These are phyloP conservation scores for Colletotrichum karsti DNA, from an alignment of 2,329 filamentous ascomycete genomes.

Conservation along the genomic window DNA sequence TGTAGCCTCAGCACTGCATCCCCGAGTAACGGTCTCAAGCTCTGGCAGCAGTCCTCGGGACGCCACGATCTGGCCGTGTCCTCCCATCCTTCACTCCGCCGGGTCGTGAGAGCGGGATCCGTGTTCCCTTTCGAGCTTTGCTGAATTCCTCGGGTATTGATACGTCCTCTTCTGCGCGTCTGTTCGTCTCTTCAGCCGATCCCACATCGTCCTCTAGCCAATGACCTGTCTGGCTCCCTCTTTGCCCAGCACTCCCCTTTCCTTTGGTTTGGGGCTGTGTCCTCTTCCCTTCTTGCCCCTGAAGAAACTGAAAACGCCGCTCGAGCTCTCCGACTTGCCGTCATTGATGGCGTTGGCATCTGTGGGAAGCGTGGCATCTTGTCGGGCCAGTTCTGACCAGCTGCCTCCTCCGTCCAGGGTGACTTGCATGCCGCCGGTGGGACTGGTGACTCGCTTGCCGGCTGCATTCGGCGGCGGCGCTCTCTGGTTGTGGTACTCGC, in stretches of 20 bases:
- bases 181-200: constrained; percentile 15
- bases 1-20: background rate
- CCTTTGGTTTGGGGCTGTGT: constrained; percentile 92
- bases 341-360: constrained; percentile 67
- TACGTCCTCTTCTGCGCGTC: constrained; percentile 8
- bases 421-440: constrained; percentile 87
- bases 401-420: constrained; percentile 88
- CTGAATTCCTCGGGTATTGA: constrained; percentile 21
- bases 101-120: background rate
- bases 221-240: constrained; percentile 89
- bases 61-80: constrained; percentile 7
- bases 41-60: background rate
- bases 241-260: constrained; percentile 92
- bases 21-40: background rate
- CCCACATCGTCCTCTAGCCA: constrained; percentile 51
- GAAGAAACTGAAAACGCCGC: constrained; percentile 90
- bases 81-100: background rate
- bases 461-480: constrained; percentile 55
- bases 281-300: constrained; percentile 89
- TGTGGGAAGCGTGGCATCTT: constrained; percentile 77
- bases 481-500: constrained; percentile 48
- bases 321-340: constrained; percentile 65
- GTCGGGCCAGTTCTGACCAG: constrained; percentile 90
- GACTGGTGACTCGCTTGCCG: constrained; percentile 76
- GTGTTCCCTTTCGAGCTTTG: background rate